Evolutionary conservation across 306 rosid species (phyloP), one percentile per base, ranked within the genome.

Genomic region (Corylus americana): DNA sequence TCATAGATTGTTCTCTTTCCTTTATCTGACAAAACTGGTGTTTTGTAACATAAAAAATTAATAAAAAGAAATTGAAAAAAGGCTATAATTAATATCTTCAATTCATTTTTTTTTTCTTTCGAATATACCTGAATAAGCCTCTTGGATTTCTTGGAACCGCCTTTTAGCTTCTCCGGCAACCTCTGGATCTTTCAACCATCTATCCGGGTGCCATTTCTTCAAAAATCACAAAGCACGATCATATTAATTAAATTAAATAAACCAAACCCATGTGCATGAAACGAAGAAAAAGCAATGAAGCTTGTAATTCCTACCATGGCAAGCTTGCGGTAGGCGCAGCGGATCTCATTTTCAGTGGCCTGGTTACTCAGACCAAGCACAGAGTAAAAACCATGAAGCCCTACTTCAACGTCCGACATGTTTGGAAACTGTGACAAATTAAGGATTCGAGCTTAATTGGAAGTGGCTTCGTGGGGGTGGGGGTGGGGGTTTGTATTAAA

Each of bases 61-160:
- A 50, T 2, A 59, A 57, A 1, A 25, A 12, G 25, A 8, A 11
- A 16, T 17, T 17, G 4, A 3, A 37, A 37, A 37, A 37, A 37
- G 42, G 42, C 42, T 37, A 37, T 37, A 3, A 37, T 29, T 29
- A 29, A 29, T 29, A 29, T 29, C 31, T 37, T 37, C 0, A 37
- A 37, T 37, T 37, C 5, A 4, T 37, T 37, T 2, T 22, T 20
- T 25, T 4, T 55, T 18, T 13, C 2, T 7, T 4, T 0, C 10
- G 9, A 20, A 31, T 9, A 54, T 50, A 86, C 85, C 87, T 61
- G 89, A 86, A 78, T 83, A 86, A 75, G 89, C 85, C 79, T 86
- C 85, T 75, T 83, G 89, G 75, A 81, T 74, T 11, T 66, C 76
- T 68, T 86, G 85, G 76, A 86, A 86, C 76, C 71, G 76, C 11